phyloP scores from a whole-genome alignment of 352 stramenopile genomes.

The Phytophthora lateralis region DNA sequence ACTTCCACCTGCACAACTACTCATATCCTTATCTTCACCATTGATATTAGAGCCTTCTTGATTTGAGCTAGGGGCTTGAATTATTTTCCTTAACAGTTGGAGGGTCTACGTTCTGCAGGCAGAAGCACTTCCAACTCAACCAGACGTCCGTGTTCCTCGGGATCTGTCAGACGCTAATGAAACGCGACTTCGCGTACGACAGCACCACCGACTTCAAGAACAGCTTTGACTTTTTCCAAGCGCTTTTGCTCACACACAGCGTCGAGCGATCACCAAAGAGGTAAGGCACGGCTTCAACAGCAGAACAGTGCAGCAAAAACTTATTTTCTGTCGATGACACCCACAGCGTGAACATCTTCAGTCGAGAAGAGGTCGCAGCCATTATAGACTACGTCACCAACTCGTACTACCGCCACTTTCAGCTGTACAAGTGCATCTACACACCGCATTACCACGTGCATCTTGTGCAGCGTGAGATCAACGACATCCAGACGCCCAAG shows the following conservation, averaged over 20 bases:
- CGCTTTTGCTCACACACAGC: slow-evolving; percentile 64
- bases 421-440: slow-evolving; percentile 84
- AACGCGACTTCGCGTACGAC: slow-evolving; percentile 47
- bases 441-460: slow-evolving; percentile 65
- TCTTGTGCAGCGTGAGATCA: slow-evolving; percentile 50
- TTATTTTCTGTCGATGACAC: not conserved
- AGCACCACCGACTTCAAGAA: slow-evolving; percentile 53
- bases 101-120: slow-evolving; percentile 62
- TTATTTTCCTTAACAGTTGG: slow-evolving; percentile 24
- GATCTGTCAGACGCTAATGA: slow-evolving; percentile 72
- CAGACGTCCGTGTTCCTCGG: slow-evolving; percentile 76
- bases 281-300: slow-evolving; percentile 21
- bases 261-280: slow-evolving; percentile 74
- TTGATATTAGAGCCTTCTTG: not conserved
- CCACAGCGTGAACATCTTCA: slow-evolving; percentile 65
- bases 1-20: slow-evolving; percentile 69
- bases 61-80: not conserved
- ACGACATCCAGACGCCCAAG: slow-evolving; percentile 49
- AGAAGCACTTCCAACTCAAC: slow-evolving; percentile 55
- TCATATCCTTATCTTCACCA: slow-evolving; percentile 53
- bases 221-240: slow-evolving; percentile 71
- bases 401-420: slow-evolving; percentile 82
- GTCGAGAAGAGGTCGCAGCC: slow-evolving; percentile 42
- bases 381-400: slow-evolving; percentile 82
- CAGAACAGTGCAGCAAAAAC: not conserved